Conservation (phyloP, 75 land plant species). For the Pinus taeda region DNA sequence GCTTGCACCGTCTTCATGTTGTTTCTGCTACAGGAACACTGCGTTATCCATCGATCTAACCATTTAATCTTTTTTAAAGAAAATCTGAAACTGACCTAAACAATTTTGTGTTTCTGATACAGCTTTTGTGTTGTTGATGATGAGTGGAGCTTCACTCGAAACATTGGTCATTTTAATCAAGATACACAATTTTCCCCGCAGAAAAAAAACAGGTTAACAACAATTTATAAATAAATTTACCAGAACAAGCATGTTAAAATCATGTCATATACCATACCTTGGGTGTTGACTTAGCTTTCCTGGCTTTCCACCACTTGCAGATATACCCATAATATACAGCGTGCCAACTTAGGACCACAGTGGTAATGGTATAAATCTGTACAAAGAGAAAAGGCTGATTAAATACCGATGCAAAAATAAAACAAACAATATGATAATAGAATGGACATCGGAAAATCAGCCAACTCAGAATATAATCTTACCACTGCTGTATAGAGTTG, state of each 20-base stretch:
- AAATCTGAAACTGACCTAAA: too few relatives aligned
- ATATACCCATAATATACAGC: conserved; percentile 54
- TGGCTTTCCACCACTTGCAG: conserved; percentile 17
- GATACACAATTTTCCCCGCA: too few relatives aligned
- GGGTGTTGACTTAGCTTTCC: background rate
- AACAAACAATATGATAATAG: conserved; percentile 55
- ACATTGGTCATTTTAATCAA: too few relatives aligned
- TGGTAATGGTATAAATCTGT: conserved; percentile 76
- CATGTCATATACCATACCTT: conserved; percentile 10
- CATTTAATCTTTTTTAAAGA: background rate
- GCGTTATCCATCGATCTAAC: background rate
- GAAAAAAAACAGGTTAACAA: too few relatives aligned
- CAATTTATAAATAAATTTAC: background rate
- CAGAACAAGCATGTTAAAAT: background rate
- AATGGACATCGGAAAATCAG: conserved; percentile 27
- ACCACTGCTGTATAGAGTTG: conserved; percentile 83
- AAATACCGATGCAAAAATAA: conserved; percentile 23
- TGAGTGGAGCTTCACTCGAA: conserved; percentile 1
- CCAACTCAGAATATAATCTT: conserved; percentile 7
- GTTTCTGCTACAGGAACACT: background rate
- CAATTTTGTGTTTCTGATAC: too few relatives aligned
- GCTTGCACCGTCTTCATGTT: background rate
- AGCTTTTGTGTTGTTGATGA: too few relatives aligned
- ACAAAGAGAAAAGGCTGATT: background rate
- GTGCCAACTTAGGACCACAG: conserved; percentile 57